These are phyloP conservation scores for Dispira parvispora DNA, from an alignment of 192 early-diverging fungal genomes.

Conservation along the genomic window DNA sequence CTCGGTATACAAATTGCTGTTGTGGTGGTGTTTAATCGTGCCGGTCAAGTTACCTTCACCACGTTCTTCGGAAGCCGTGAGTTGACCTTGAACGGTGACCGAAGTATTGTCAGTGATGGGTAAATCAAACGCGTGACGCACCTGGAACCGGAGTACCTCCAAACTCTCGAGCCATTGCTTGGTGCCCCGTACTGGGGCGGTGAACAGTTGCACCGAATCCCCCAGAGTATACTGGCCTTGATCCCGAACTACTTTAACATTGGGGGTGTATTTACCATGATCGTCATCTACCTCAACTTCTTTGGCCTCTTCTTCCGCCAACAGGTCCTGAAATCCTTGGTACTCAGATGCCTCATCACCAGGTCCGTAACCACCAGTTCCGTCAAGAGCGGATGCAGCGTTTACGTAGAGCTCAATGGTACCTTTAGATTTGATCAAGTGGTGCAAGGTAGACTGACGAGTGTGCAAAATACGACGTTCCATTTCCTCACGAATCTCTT, in stretches of 20 bases:
- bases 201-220: neutral
- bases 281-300: neutral
- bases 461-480: constrained; percentile 39
- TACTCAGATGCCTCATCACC: neutral
- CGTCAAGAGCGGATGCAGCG: neutral
- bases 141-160: neutral
- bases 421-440: constrained; percentile 39
- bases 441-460: constrained; percentile 45
- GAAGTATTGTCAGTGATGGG: neutral
- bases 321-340: neutral
- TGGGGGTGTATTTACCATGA: too few species aligned
- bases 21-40: constrained; percentile 4
- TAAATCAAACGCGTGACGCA: neutral
- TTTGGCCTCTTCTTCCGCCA: neutral
- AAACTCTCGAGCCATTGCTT: neutral
- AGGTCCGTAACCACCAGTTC: neutral
- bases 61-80: neutral
- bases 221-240: neutral
- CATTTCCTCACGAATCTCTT: constrained; percentile 51
- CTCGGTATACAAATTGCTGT: constrained; percentile 1
- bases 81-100: neutral
- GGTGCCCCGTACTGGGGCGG: neutral
- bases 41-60: neutral
- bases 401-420: constrained; percentile 12
- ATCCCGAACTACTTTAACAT: neutral